These are phyloP conservation scores for Groenewaldozyma auringiensis DNA, from an alignment of 1,139 yeast species.

Conservation along the genomic window DNA sequence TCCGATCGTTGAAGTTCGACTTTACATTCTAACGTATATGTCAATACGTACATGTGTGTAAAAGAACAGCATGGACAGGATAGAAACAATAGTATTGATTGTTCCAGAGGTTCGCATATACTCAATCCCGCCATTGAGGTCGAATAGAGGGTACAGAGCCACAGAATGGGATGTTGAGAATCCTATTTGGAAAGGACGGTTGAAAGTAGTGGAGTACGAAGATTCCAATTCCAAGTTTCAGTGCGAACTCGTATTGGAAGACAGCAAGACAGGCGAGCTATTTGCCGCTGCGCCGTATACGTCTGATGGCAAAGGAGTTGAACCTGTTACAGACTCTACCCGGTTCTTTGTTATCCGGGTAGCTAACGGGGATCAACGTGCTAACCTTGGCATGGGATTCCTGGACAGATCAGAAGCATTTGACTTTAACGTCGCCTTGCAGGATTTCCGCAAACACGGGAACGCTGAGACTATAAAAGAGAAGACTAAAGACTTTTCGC, in stretches of 20 bases:
- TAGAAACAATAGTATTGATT: slow-evolving; percentile 14
- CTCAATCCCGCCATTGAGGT: slow-evolving; percentile 31
- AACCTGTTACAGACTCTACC: slow-evolving; percentile 27
- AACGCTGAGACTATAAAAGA: slow-evolving; percentile 15
- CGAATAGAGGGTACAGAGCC: slow-evolving; percentile 26
- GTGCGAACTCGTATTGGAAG: slow-evolving; percentile 29
- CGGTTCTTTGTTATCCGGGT: slow-evolving; percentile 30
- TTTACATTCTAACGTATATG: no score
- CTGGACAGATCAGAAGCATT: slow-evolving; percentile 31
- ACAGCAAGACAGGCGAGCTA: slow-evolving; percentile 24
- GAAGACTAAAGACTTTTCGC: slow-evolving; percentile 22
- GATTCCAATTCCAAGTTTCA: slow-evolving; percentile 13
- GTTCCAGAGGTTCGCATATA: slow-evolving; percentile 21
- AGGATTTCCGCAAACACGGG: slow-evolving; percentile 29
- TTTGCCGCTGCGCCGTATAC: slow-evolving; percentile 32
- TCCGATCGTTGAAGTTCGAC: no score
- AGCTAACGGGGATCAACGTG: slow-evolving; percentile 28
- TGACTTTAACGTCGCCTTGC: slow-evolving; percentile 36
- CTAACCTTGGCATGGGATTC: slow-evolving; percentile 38
- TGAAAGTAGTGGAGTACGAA: slow-evolving; percentile 29
- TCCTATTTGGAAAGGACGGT: slow-evolving; percentile 34
- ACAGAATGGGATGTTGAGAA: slow-evolving; percentile 31
- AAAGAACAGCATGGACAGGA: slow-evolving; percentile 3
- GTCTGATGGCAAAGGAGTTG: slow-evolving; percentile 25
- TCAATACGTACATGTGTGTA: no score